Base-by-base conservation (phyloP, 306 rosid genomes). In the Heteromeles arbutifolia region DNA sequence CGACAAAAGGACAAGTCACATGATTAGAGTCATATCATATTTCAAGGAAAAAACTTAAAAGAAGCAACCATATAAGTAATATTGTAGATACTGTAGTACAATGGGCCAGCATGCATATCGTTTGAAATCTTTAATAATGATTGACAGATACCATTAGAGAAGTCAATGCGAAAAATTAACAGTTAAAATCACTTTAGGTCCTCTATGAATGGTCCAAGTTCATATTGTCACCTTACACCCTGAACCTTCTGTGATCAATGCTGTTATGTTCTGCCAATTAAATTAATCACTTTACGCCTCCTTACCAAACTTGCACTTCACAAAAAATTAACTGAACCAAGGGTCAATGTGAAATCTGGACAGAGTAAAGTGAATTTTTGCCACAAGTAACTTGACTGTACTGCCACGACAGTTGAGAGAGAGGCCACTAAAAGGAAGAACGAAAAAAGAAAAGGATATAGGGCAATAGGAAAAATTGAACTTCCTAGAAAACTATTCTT, bases 1-100 rank as follows among this genome's bases (percentile, higher is more conserved):
- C 70, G 37, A 75, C 34, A 43, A 58, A 76, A 63, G 73, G 67
- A 82, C 24, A 10, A 24, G 68, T 18, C 69, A 65, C 44, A 32
- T 10, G 6, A 4, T 65, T 65, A 15, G 39, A 17, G 24, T 43
- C 41, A 63, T 29, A 17, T 3, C 22, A 18, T 31, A 63, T 29
- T 63, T 63, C 9, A 17, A 6, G 15, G 3, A 8, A 29, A 8
- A 28, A 8, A 24, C 2, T 25, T 13, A 8, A 14, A 12, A 11
- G 18, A 1, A 53, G 19, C 1, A 52, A 21, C 17, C n/a, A 52
- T 24, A 24, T 1, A 11, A 28, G 19, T 61, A 61, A 11, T 25
- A 59, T 3, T 21, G 3, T 7, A 54, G 32, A 54, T n/a, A 18
- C 63, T 19, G 19, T 15, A 29, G 61, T 26, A 48, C 6, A 8